Evolutionary conservation across 192 early-diverging fungal species (phyloP), one percentile per base, ranked within the genome.

Genomic region (Backusella westeae): DNA sequence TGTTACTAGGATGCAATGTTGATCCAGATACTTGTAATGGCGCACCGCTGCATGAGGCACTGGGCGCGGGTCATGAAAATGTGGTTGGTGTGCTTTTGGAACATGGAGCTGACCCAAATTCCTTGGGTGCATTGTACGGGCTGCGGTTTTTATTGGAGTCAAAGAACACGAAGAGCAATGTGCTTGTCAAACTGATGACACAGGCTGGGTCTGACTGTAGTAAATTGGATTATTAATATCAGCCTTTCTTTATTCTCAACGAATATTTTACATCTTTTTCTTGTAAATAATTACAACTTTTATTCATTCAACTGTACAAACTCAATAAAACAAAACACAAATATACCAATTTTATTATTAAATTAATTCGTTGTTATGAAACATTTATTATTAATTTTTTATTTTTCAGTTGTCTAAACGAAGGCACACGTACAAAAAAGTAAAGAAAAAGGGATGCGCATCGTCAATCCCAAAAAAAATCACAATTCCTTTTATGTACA

Each of bases 61-160:
- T 79, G 10, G 15, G 15, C 9, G 12, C 19, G 5, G 72, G 53
- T 7, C 65, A 70, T 70, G 21, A 23, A 4, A 7, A 29, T 8
- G 23, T 66, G 0, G 52, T 69, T 14, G 12, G 17, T 7, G 8
- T 65, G 5, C 63, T 79, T 3, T 34, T 79, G 26, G 6, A 53
- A 3, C 6, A 29, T 23, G 67, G 67, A 12, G 67, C 67, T 44
- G 73, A 79, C 71, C 73, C 73, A 10, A 67, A 72, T 41, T 36
- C 46, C 1, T 15, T 21, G 32, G 49, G 53, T 17, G 72, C 78
- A 3, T 15, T 70, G 34, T 39, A 36, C 12, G 78, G 73, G 3
- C 12, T 77, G 17, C 29, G 63, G 9, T 32, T 21, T 19, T 10
- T 63, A 26, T 42, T 63, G 19, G 42, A 63, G 23, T 67, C 21